Evolutionary conservation across 441 rosid genomes (phyloP), one percentile per base, ranked within the genome.

Genomic region (Adansonia gregorii): DNA sequence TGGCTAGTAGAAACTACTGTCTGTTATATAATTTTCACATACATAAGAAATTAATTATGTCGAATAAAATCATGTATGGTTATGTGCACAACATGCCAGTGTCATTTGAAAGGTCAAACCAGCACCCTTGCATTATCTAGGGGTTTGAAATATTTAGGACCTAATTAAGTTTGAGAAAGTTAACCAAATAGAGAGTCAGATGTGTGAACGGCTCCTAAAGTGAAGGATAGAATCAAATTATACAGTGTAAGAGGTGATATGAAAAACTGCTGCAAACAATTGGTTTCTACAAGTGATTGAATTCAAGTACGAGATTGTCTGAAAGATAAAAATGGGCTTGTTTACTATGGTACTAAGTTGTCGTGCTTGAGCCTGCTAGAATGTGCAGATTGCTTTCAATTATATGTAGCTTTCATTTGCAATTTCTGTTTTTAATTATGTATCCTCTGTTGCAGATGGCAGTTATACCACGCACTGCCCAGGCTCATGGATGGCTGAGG

Each of bases 401-500:
- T 70, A 6, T 2, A 17, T n/a, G 10, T 19, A 55, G 15, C 17
- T 17, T 72, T 10, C 17, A 35, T 55, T 9, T 55, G n/a, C 2
- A 3, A 39, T 72, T 55, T 17, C 35, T 75, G 49, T 48, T 63
- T 4, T 27, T 58, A 74, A 68, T 72, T 31, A 20, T 61, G 41
- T 24, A 35, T 70, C 39, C 65, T 73, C 27, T 80, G 51, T 58
- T 81, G 82, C 90, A 96, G 99, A 93, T 96, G 98, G 98, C 99
- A 10, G 85, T 96, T 80, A 83, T 88, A 77, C 98, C 99, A 3
- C 98, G 94, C 48, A 92, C 91, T 73, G 83, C 93, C 20, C 97
- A 89, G 84, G 98, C 96, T 68, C 97, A 91, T 88, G 99, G 99
- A 83, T 94, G 99, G 99, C 88, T 94, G 81, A 93, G 99, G 83